phyloP scores from a whole-genome alignment of 2,329 filamentous ascomycete species.

The Venturia oleaginea region DNA sequence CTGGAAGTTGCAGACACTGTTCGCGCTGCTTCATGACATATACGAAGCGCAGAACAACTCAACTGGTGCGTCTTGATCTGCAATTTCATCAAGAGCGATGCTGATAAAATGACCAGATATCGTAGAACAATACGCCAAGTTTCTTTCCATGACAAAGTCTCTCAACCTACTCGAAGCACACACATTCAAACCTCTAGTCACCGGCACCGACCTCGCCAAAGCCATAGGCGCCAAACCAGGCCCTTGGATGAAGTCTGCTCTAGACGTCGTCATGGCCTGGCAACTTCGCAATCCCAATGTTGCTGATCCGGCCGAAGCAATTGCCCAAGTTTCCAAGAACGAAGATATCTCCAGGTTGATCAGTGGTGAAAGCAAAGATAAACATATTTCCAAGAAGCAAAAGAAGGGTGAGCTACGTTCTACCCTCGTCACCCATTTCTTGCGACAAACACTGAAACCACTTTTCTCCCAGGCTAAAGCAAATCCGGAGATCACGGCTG shows the following conservation, averaged over 20 bases:
- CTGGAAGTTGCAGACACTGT: conserved; percentile 65
- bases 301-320: conserved; percentile 39
- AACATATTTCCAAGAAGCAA: conserved; percentile 18
- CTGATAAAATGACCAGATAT: conserved; percentile 27
- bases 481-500: conserved; percentile 38
- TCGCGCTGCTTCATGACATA: conserved; percentile 57
- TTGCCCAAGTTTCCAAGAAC: conserved; percentile 3
- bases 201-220: conserved; percentile 64
- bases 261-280: conserved; percentile 78
- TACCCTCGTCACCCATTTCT: conserved; percentile 44
- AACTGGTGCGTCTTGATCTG: conserved; percentile 32
- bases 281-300: conserved; percentile 70
- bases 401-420: conserved; percentile 40
- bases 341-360: neutral
- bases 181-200: conserved; percentile 46
- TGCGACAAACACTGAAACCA: conserved; percentile 56
- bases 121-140: conserved; percentile 42
- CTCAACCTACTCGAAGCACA: conserved; percentile 43
- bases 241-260: conserved; percentile 72
- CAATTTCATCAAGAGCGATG: neutral
- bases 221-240: conserved; percentile 60
- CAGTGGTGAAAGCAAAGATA: conserved; percentile 4
- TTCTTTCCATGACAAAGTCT: conserved; percentile 43
- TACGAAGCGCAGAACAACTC: conserved; percentile 28
- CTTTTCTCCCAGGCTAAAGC: conserved; percentile 44